Percentiles rank a stretch among this genome's conserved stretches.
These are phyloP conservation scores for Ustilago crameri DNA, from an alignment of 1,284 basidiomycete genomes.

Conservation along the genomic window DNA sequence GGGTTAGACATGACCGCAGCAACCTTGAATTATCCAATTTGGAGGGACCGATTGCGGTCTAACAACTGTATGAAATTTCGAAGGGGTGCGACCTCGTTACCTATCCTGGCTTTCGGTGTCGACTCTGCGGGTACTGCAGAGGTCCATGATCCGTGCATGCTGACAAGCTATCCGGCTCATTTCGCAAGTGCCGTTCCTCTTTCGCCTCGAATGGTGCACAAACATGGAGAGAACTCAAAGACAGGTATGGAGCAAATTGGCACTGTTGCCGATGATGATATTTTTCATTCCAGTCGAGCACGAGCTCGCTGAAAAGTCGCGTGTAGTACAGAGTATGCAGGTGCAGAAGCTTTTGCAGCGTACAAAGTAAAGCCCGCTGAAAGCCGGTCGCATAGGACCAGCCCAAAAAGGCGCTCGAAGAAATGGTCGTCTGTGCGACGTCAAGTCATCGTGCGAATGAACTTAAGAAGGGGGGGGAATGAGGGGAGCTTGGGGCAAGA, in stretches of 20 bases:
- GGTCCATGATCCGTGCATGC: too few relatives aligned
- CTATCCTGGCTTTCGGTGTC: too few relatives aligned
- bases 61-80: too few relatives aligned
- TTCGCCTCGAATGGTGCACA: neutral
- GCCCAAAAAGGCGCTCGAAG: conserved; percentile 9
- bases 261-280: conserved; percentile 32
- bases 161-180: too few relatives aligned
- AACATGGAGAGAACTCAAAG: neutral
- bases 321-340: conserved; percentile 16
- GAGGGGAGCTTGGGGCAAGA: conserved; percentile 44
- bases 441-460: conserved; percentile 16
- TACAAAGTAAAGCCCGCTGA: conserved; percentile 18
- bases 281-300: conserved; percentile 18
- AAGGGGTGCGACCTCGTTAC: too few relatives aligned
- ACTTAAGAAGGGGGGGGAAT: conserved; percentile 43
- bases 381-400: conserved; percentile 14
- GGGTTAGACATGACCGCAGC: conserved; percentile 38
- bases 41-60: neutral
- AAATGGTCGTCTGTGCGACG: neutral
- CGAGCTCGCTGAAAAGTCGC: conserved; percentile 15
- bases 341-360: conserved; percentile 16
- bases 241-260: conserved; percentile 19
- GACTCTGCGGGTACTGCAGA: too few relatives aligned
- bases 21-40: neutral
- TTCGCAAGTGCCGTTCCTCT: too few relatives aligned